Evolutionary conservation across 2,329 filamentous ascomycete species (phyloP).

Genomic region (Leptographium procerum): DNA sequence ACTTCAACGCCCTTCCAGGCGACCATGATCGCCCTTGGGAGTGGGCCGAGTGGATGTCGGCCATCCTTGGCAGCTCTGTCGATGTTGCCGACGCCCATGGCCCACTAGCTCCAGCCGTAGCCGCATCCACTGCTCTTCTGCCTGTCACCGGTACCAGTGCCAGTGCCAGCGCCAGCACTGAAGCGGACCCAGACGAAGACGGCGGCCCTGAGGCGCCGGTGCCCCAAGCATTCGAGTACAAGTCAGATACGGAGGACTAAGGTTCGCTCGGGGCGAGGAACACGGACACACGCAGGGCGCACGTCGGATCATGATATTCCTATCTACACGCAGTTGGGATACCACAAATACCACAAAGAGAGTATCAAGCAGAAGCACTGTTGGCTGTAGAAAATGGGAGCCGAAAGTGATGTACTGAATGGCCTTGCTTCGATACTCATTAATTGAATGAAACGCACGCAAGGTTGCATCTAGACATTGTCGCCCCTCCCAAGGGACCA

Average conservation of each 20-base stretch:
- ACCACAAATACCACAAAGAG: too few relatives aligned
- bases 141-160: too few relatives aligned
- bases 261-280: too few relatives aligned
- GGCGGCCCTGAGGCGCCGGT: conserved; percentile 12
- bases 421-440: too few relatives aligned
- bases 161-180: not conserved
- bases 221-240: conserved; percentile 20
- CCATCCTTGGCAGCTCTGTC: conserved; percentile 15
- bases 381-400: too few relatives aligned
- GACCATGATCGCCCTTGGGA: conserved; percentile 52
- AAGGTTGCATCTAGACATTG: too few relatives aligned
- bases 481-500: too few relatives aligned
- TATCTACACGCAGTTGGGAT: not conserved
- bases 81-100: not conserved
- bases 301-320: not conserved
- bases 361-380: too few relatives aligned
- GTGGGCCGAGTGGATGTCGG: conserved; percentile 58
- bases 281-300: not conserved
- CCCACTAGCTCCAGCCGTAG: not conserved
- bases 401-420: too few relatives aligned
- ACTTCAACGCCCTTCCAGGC: conserved; percentile 61
- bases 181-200: conserved; percentile 15
- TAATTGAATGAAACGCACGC: too few relatives aligned
- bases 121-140: too few relatives aligned
- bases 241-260: conserved; percentile 16